Conservation (phyloP, 192 early-diverging fungal genomes). For the Umbelopsis sp. region DNA sequence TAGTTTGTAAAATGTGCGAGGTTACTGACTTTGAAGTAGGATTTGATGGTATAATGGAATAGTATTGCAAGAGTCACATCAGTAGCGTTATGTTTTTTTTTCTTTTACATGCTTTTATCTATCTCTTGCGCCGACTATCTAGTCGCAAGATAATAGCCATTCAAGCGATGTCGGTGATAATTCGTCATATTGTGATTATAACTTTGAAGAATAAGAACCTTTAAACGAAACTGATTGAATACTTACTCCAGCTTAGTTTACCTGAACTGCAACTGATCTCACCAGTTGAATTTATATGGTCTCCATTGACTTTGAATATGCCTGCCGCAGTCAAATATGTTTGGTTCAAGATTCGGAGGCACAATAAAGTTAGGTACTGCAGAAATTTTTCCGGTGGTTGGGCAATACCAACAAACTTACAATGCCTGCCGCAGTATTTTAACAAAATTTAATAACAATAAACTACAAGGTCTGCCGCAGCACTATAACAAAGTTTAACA, state of each 20-base stretch:
- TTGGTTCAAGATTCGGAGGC: neutral
- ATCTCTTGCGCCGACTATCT: conserved; percentile 4
- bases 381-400: neutral
- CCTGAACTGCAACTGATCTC: neutral
- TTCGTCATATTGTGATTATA: conserved; percentile 6
- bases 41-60: too few species aligned
- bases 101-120: neutral
- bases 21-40: too few species aligned
- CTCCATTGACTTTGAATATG: neutral
- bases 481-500: too few species aligned
- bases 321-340: neutral
- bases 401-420: neutral
- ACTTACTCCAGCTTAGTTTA: neutral
- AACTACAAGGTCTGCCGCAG: too few species aligned
- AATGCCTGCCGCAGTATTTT: neutral
- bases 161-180: conserved; percentile 6
- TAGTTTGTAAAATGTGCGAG: too few species aligned
- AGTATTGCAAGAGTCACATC: too few species aligned
- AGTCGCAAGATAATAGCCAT: conserved; percentile 3
- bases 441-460: too few species aligned
- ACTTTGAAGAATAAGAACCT: neutral
- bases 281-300: neutral
- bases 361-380: neutral
- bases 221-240: neutral
- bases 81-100: too few species aligned